Percentiles rank a stretch among this genome's conserved stretches.
phyloP scores from a whole-genome alignment of 192 early-diverging fungal genomes.

The Phlyctochytrium planicorne region DNA sequence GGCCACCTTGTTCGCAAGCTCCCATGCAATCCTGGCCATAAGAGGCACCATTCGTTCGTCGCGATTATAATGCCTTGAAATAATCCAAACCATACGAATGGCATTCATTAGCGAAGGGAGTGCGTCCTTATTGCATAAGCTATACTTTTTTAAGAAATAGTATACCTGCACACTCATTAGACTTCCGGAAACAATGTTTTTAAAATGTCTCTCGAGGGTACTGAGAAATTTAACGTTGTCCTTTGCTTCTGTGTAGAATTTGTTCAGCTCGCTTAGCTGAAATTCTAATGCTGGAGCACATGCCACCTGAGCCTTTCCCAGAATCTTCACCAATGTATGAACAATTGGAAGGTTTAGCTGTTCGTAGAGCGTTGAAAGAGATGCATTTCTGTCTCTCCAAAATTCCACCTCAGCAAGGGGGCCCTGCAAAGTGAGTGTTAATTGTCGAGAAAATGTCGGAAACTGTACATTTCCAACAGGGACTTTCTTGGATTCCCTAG shows the following conservation, averaged over 20 bases:
- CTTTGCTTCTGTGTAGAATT: constrained; percentile 62
- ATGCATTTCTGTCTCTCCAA: constrained; percentile 58
- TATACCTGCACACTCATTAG: constrained; percentile 47
- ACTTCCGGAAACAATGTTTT: constrained; percentile 56
- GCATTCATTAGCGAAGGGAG: constrained; percentile 58
- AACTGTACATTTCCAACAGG: constrained; percentile 48
- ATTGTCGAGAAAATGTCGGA: constrained; percentile 1
- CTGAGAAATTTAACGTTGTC: constrained; percentile 67
- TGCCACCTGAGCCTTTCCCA: constrained; percentile 42
- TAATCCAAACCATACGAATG: constrained; percentile 69
- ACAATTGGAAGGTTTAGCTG: constrained; percentile 61
- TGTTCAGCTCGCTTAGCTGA: constrained; percentile 56
- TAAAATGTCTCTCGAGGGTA: constrained; percentile 64
- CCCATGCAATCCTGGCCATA: constrained; percentile 63
- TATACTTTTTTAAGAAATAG: constrained; percentile 11
- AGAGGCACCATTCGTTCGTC: constrained; percentile 68
- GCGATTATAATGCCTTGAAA: constrained; percentile 64
- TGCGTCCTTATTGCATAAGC: constrained; percentile 38
- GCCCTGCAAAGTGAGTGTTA: constrained; percentile 40
- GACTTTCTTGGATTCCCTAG: constrained; percentile 49
- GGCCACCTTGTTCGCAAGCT: constrained; percentile 58
- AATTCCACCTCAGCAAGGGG: constrained; percentile 64
- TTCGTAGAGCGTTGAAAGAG: constrained; percentile 56
- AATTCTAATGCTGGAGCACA: constrained; percentile 52
- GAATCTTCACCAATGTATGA: constrained; percentile 51